Evolutionary conservation across 805 yeast species (phyloP), one percentile per base, ranked within the genome.

Genomic region (Priceomyces medius): DNA sequence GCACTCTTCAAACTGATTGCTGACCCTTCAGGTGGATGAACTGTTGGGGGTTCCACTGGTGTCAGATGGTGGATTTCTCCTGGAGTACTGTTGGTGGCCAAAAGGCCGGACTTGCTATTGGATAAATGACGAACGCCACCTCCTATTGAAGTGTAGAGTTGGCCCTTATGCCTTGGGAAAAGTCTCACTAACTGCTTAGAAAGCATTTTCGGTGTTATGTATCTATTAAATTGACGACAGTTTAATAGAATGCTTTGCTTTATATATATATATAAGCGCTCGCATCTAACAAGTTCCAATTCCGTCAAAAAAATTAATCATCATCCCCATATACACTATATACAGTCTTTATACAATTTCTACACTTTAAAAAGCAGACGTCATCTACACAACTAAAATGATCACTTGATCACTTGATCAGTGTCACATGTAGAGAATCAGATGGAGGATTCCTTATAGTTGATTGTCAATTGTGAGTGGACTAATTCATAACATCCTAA

Each of bases 401-500:
- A 14, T 5, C 29, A 10, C 29, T 26, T n/a, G n/a, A n/a, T n/a
- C n/a, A n/a, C n/a, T n/a, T n/a, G n/a, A n/a, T n/a, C n/a, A 26
- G 5, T 14, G 5, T 26, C 29, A 9, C 14, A 9, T 6, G 12
- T 12, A 10, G n/a, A 8, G 10, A 5, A 5, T 10, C 14, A 26
- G 5, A n/a, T 9, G n/a, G 29, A 4, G 14, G 29, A n/a, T 12
- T n/a, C 10, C n/a, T 14, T 26, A 26, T 37, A 72, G 56, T n/a
- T 26, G 9, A 5, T 26, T 6, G 9, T 14, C 29, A 26, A 26
- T 14, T 58, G 47, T 7, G 72, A 56, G 47, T 71, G 73, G 8
- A 80, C 84, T 17, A 82, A 62, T 63, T 95, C 99, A 58, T 93
- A 93, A 41, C 88, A 87, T 3, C 99, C 99, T 42, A 93, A 70